Percentiles rank a stretch among this genome's conserved stretches.
Conservation (phyloP, 108 stramenopile species). For the Pseudonitzschia pungens region DNA sequence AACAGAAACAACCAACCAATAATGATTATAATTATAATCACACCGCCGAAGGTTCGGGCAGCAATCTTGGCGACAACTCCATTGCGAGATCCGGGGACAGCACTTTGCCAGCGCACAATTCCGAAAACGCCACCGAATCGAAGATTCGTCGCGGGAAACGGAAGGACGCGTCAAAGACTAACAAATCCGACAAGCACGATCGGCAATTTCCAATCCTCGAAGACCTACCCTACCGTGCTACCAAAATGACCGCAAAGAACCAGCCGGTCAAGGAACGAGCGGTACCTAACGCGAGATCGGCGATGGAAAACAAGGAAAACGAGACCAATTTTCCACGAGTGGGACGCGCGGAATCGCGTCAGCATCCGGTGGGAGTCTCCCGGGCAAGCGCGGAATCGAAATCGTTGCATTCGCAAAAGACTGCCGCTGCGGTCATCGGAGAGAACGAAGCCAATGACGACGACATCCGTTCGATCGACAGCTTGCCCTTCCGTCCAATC, state of each 20-base stretch:
- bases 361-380: background rate
- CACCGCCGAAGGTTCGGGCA: background rate
- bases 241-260: background rate
- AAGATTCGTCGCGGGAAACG: background rate
- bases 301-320: background rate
- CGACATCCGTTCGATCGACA: background rate
- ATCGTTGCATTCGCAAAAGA: background rate
- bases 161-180: background rate
- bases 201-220: background rate
- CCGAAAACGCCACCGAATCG: background rate
- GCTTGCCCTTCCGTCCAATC: background rate
- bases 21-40: too few species aligned
- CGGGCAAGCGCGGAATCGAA: background rate
- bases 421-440: background rate
- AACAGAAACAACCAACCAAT: too few species aligned
- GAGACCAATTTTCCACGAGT: background rate
- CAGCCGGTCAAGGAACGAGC: too few species aligned
- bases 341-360: background rate
- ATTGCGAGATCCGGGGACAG: background rate
- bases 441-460: background rate
- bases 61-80: background rate
- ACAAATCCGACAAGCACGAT: background rate
- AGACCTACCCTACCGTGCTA: conserved; percentile 3
- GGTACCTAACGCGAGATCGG: too few species aligned
- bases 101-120: too few species aligned